Percentiles rank a stretch among this genome's conserved stretches.
phyloP scores from a whole-genome alignment of 306 rosid genomes.

The Trifolium fragiferum region DNA sequence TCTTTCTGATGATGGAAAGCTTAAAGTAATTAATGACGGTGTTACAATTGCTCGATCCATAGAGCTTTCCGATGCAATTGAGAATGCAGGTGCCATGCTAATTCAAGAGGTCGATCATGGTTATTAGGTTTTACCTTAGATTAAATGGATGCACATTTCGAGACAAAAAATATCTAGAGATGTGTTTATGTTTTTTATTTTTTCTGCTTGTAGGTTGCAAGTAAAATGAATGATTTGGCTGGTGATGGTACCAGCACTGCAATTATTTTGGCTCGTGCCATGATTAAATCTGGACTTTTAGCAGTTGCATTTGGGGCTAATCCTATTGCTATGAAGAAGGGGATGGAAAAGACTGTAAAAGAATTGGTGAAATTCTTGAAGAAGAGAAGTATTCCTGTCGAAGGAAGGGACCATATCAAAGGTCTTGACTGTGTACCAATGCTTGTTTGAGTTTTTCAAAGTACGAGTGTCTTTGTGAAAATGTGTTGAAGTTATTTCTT shows the following conservation, averaged over 20 bases:
- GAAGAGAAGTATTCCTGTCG: slow-evolving; percentile 76
- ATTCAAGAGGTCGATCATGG: slow-evolving; percentile 93
- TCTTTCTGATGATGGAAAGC: slow-evolving; percentile 71
- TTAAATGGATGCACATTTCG: slow-evolving; percentile 34
- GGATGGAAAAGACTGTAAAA: slow-evolving; percentile 84
- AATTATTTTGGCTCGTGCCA: slow-evolving; percentile 84
- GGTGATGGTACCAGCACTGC: slow-evolving; percentile 99
- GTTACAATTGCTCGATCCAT: slow-evolving; percentile 91
- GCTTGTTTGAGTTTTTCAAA: slow-evolving; percentile 37
- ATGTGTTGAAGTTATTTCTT: slow-evolving; percentile 36
- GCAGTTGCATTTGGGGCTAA: slow-evolving; percentile 92
- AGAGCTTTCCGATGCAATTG: slow-evolving; percentile 84
- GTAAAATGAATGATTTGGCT: slow-evolving; percentile 88
- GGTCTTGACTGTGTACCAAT: slow-evolving; percentile 50
- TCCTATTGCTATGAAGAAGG: slow-evolving; percentile 88
- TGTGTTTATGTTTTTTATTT: slow-evolving; percentile 30
- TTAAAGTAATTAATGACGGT: slow-evolving; percentile 88
- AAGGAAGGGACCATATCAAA: slow-evolving; percentile 86
- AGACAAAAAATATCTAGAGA: slow-evolving; percentile 22
- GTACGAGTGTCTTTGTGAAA: not conserved
- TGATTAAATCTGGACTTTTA: slow-evolving; percentile 75
- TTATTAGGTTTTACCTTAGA: slow-evolving; percentile 49
- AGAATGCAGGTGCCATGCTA: slow-evolving; percentile 94
- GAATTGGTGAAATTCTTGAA: slow-evolving; percentile 74
- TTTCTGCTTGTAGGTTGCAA: slow-evolving; percentile 76